These are phyloP conservation scores for Grammothele lineata DNA, from an alignment of 768 basidiomycete genomes.

Conservation along the genomic window DNA sequence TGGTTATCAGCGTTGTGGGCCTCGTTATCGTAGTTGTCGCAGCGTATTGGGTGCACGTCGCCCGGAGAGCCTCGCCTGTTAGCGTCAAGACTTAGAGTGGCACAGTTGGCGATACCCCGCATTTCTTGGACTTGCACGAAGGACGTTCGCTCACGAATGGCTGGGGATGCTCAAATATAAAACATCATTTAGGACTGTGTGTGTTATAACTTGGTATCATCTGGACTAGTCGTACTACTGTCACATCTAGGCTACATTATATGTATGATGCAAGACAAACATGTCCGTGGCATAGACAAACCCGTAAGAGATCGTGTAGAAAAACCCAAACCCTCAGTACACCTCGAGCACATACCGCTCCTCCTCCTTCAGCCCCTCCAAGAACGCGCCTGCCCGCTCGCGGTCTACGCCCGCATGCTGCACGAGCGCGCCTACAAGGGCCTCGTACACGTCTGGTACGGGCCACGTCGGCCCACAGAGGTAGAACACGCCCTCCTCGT, in stretches of 20 bases:
- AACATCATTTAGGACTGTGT: too few species aligned
- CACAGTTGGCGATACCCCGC: too few species aligned
- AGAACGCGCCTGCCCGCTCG: constrained; percentile 68
- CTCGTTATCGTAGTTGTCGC: constrained; percentile 46
- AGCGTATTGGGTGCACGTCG: constrained; percentile 22
- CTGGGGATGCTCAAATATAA: too few species aligned
- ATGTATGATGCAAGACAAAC: too few species aligned
- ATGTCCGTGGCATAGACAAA: too few species aligned
- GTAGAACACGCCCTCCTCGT: constrained; percentile 83
- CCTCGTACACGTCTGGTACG: constrained; percentile 96
- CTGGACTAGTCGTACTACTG: too few species aligned
- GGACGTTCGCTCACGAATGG: too few species aligned
- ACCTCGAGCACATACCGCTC: constrained; percentile 98
- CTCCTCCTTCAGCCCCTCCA: constrained; percentile 91
- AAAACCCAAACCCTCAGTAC: background rate
- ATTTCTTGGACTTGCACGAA: too few species aligned
- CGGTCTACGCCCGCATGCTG: constrained; percentile 63
- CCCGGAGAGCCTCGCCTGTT: background rate
- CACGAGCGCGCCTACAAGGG: constrained; percentile 76
- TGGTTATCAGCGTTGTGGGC: constrained; percentile 60
- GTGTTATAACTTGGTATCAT: too few species aligned
- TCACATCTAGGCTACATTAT: too few species aligned
- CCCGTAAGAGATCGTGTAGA: too few species aligned
- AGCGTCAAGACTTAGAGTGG: too few species aligned
- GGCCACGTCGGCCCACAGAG: constrained; percentile 99